Evolutionary conservation across 2,329 filamentous ascomycete species (phyloP), one percentile per base, ranked within the genome.

Genomic region (Xylariales sp.): DNA sequence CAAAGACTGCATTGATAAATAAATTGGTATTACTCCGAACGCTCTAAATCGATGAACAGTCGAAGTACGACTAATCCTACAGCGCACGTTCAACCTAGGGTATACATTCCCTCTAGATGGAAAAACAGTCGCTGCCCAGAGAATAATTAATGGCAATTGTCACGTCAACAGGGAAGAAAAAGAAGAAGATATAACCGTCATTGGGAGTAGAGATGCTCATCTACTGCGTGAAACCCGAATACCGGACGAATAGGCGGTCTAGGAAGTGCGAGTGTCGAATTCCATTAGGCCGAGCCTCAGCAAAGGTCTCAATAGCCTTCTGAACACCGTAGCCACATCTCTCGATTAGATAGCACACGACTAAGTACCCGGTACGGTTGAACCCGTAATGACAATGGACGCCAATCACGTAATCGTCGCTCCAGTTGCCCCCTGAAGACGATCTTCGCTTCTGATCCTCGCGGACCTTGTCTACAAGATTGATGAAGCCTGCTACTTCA

Each of bases 331-430:
- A 94, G 0, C 88, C 90, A 72, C 91, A 87, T 54, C 89, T 85
- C 81, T 97, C 94, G 14, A 97, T 90, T n/a, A 98, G 83, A 76
- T 97, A 98, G 75, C 90, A 93, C 39, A 93, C 91, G 58, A 98
- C 89, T 76, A 97, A 92, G 78, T 95, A 97, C 0, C 95, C 95
- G 0, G 95, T 97, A 28, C 94, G 88, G 78, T 98, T 97, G 82
- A 97, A 97, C 0, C 95, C 95, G 74, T 97, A 97, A 76, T 98
- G 95, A 75, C 95, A 98, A 78, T 98, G 95, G 0, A 97, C 93
- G 2, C 91, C 94, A 59, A 97, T 87, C 55, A 90, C 82, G 23
- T 80, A 79, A n/a, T 82, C 80, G 1, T 82, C 74, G 5, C 80
- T 77, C 63, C 78, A 79, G 72, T 78, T 82, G 2, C 67, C 67